Evolutionary conservation across 2,329 filamentous ascomycete genomes (phyloP).

Genomic region (Scytalidium sp.): DNA sequence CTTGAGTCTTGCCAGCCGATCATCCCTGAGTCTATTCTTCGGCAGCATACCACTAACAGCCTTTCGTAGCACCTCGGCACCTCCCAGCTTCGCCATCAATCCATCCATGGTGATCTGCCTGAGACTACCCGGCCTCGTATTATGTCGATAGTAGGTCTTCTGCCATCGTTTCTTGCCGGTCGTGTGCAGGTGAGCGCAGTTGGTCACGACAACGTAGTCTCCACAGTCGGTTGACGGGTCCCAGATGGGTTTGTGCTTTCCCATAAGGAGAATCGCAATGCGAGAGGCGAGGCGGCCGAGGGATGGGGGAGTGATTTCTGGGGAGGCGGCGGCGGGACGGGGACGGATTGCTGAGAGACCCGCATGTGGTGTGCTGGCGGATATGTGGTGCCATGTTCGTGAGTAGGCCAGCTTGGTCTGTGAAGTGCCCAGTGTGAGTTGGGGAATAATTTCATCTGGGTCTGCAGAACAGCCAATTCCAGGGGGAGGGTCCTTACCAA

Average conservation of each 20-base stretch:
- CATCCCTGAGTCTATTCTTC: constrained; percentile 90
- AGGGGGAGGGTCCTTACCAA: constrained; percentile 49
- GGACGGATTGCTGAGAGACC: constrained; percentile 50
- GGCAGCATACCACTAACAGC: constrained; percentile 97
- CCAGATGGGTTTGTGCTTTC: constrained; percentile 98
- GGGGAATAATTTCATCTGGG: not conserved
- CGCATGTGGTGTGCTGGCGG: constrained; percentile 64
- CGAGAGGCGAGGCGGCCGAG: constrained; percentile 85
- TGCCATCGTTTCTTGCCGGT: constrained; percentile 91
- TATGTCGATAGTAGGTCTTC: constrained; percentile 96
- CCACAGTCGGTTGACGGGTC: constrained; percentile 98
- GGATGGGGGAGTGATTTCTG: constrained; percentile 62
- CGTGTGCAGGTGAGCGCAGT: constrained; percentile 80
- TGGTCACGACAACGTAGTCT: constrained; percentile 94
- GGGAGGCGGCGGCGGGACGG: constrained; percentile 29
- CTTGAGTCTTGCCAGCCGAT: constrained; percentile 84
- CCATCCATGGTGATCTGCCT: constrained; percentile 91
- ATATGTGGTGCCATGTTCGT: constrained; percentile 88
- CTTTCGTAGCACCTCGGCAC: constrained; percentile 83
- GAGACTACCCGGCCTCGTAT: constrained; percentile 82
- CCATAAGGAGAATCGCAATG: constrained; percentile 88
- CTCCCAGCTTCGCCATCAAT: constrained; percentile 91
- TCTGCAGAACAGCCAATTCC: not conserved
- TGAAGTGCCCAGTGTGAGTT: constrained; percentile 6
- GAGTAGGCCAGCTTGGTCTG: constrained; percentile 97